Evolutionary conservation across 352 stramenopile species (phyloP).

Genomic region (Pythium diclinum): DNA sequence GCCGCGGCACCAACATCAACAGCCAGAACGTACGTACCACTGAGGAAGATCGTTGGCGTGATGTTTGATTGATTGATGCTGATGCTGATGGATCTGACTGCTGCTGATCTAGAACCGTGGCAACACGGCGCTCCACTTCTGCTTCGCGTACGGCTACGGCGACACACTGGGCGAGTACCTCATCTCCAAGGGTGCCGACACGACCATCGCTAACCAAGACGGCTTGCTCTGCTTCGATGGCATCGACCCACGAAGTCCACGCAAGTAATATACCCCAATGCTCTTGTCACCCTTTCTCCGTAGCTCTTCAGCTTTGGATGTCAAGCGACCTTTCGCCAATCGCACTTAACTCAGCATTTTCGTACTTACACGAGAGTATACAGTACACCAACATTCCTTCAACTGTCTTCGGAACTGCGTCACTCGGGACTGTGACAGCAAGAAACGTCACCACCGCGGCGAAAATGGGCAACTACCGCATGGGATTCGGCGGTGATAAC

Average conservation of each 20-base stretch:
- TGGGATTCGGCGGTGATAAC: slow-evolving; percentile 29
- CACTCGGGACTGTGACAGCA: slow-evolving; percentile 5
- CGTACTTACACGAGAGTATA: neutral
- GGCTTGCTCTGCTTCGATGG: slow-evolving; percentile 63
- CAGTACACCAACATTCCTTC: slow-evolving; percentile 14
- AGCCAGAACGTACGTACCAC: slow-evolving; percentile 57
- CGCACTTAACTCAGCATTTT: neutral
- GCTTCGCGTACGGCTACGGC: slow-evolving; percentile 87
- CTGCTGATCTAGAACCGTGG: slow-evolving; percentile 46
- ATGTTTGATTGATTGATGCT: neutral
- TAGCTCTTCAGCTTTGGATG: too few species aligned
- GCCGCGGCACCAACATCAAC: slow-evolving; percentile 87
- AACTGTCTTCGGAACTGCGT: slow-evolving; percentile 3
- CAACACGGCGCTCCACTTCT: slow-evolving; percentile 90
- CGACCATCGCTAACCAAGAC: slow-evolving; percentile 63
- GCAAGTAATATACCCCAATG: slow-evolving; percentile 17
- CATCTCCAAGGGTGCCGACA: slow-evolving; percentile 85
- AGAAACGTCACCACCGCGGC: neutral
- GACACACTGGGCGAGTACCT: slow-evolving; percentile 87
- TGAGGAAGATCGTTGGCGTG: neutral
- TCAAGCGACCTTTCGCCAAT: slow-evolving; percentile 1
- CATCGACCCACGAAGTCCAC: slow-evolving; percentile 40
- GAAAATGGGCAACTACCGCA: slow-evolving; percentile 61
- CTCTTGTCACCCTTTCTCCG: too few species aligned
- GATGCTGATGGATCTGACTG: neutral